Evolutionary conservation across 169 alveolate species (phyloP).

Genomic region (Blepharisma undulans): DNA sequence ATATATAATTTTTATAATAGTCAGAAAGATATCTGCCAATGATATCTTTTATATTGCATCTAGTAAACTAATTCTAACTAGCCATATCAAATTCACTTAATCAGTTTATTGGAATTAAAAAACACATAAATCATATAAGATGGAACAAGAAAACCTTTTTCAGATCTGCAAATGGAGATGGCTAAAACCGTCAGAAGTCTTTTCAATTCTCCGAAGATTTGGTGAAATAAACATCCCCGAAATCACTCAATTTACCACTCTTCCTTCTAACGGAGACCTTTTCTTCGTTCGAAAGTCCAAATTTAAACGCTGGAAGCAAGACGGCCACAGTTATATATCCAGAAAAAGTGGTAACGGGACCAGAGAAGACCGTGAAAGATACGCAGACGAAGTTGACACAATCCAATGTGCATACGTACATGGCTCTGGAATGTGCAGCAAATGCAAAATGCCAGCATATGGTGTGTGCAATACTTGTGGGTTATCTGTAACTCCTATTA

Average conservation of each 20-base stretch:
- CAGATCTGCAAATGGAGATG: constrained; percentile 7
- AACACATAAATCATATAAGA: not conserved
- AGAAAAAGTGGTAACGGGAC: constrained; percentile 40
- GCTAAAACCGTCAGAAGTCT: constrained; percentile 36
- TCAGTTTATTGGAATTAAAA: not conserved
- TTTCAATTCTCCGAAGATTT: not conserved
- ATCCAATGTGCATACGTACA: constrained; percentile 42
- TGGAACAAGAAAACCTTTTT: not conserved
- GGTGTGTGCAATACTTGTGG: not conserved
- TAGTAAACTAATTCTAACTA: no score
- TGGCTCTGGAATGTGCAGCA: constrained; percentile 40
- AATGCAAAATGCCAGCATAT: not conserved
- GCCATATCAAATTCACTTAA: not conserved
- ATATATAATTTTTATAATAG: no score
- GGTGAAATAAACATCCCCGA: not conserved
- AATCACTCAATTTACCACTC: not conserved
- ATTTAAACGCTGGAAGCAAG: constrained; percentile 48
- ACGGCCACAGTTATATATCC: constrained; percentile 48
- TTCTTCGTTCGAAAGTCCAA: constrained; percentile 1
- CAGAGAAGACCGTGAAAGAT: constrained; percentile 58
- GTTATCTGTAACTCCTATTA: constrained; percentile 23
- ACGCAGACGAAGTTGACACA: constrained; percentile 38
- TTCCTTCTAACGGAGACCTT: constrained; percentile 21
- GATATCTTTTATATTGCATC: no score
- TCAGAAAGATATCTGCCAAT: no score